Percentiles rank a stretch among this genome's conserved stretches.
Evolutionary conservation across 2,329 filamentous ascomycete species (phyloP).

Genomic region (Hypoxylon sp.): DNA sequence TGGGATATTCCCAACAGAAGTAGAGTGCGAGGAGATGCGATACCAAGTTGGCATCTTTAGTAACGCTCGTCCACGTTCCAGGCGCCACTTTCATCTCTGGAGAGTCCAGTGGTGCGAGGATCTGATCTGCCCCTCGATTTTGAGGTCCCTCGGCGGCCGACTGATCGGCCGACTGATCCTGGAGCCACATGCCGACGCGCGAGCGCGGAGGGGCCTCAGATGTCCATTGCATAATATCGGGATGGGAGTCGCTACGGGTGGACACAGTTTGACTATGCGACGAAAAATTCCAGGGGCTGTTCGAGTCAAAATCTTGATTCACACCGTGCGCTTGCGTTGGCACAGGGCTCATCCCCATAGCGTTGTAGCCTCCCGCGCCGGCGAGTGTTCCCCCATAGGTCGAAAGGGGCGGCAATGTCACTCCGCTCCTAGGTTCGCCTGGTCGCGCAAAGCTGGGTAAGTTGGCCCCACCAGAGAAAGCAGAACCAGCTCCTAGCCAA

Average conservation of each 20-base stretch:
- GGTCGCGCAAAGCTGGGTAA: constrained; percentile 49
- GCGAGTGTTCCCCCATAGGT: constrained; percentile 38
- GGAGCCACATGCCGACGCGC: constrained; percentile 64
- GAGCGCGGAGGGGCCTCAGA: constrained; percentile 58
- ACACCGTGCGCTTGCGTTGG: constrained; percentile 49
- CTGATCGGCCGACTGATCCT: constrained; percentile 56
- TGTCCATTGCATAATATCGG: constrained; percentile 61
- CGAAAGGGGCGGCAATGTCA: constrained; percentile 47
- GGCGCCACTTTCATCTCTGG: constrained; percentile 58
- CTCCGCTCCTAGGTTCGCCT: constrained; percentile 43
- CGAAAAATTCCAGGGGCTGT: constrained; percentile 63
- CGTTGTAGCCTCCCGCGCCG: constrained; percentile 41
- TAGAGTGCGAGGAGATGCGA: constrained; percentile 74
- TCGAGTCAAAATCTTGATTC: constrained; percentile 56
- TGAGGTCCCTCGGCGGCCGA: constrained; percentile 49
- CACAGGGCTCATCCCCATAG: constrained; percentile 52
- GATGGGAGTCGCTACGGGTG: constrained; percentile 60
- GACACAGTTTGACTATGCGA: constrained; percentile 60
- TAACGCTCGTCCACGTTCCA: constrained; percentile 71
- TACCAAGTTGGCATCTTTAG: constrained; percentile 67
- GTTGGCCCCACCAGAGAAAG: constrained; percentile 49
- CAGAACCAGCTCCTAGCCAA: constrained; percentile 57
- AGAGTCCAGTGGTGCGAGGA: constrained; percentile 60
- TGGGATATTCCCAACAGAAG: constrained; percentile 82
- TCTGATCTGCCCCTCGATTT: constrained; percentile 59